Base-by-base conservation (phyloP, 768 basidiomycete species). In the Boletus huronensis region DNA sequence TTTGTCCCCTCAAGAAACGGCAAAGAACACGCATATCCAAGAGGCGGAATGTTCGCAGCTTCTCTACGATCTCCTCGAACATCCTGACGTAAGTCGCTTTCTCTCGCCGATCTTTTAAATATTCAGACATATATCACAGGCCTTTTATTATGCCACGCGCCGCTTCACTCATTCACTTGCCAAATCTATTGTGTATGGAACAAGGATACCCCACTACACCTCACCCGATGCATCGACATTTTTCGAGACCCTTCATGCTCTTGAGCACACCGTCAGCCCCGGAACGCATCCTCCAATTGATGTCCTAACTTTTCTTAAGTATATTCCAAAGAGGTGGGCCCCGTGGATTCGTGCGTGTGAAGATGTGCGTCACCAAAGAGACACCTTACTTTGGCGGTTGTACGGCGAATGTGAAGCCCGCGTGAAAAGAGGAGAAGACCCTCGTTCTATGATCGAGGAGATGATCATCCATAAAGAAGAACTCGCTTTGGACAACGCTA, bases 251-350 rank as follows among this genome's bases (percentile, higher is more conserved):
- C 52, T 52, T 17, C 52, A 52, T 31, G 43, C 43, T 38, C 36
- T 52, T 7, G 52, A 52, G 21, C 52, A 39, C 31, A 52, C 52
- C 8, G 36, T 52, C 28, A 39, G 4, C 28, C 52, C 52, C 4
- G 52, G 52, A 13, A 52, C 52, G 36, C 44, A 52, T 25, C 52
- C 52, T n/a, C 52, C 52, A 10, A 46, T 52, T n/a, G 52, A 52
- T n/a, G 46, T 52, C 8, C n/a, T 52, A 13, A 46, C 43, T 5
- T 52, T 52, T 28, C 44, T 52, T 2, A 52, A 52, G 36, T 52
- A 52, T n/a, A 14, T 52, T 17, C 52, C 52, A 31, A 52, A 36
- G 44, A 52, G 35, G 23, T 52, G 44, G 52, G 52, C 52, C 21
- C 52, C 52, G 13, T 52, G 52, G 52, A 25, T 46, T 6, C 52